These are phyloP conservation scores for Marasmius tenuissimus DNA, from an alignment of 1,284 basidiomycete species.

Conservation along the genomic window DNA sequence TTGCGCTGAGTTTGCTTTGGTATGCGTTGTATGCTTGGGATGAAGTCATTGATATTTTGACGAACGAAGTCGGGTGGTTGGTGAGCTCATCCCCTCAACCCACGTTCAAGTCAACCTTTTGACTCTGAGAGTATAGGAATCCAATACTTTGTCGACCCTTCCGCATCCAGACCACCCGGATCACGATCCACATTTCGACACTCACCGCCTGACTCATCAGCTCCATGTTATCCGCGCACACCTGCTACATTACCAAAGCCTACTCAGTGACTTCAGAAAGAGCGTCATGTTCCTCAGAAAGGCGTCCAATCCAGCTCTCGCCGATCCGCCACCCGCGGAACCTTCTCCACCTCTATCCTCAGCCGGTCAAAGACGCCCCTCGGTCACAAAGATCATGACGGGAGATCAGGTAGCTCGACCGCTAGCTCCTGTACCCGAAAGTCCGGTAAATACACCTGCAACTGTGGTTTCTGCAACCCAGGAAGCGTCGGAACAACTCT, in stretches of 20 bases:
- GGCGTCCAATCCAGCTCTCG: slow-evolving; percentile 44
- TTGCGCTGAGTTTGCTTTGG: slow-evolving; percentile 51
- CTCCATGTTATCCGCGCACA: slow-evolving; percentile 55
- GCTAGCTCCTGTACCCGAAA: background rate
- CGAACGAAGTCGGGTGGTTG: slow-evolving; percentile 42
- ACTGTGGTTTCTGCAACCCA: background rate
- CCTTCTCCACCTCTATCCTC: background rate
- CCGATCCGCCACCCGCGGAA: background rate
- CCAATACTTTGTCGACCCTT: slow-evolving; percentile 31
- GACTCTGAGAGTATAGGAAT: slow-evolving; percentile 34
- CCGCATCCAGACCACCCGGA: slow-evolving; percentile 6
- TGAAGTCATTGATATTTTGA: slow-evolving; percentile 47
- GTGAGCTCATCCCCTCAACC: slow-evolving; percentile 22
- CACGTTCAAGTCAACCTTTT: background rate
- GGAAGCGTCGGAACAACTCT: slow-evolving; percentile 1
- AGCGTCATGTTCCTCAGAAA: slow-evolving; percentile 44
- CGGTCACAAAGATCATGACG: background rate
- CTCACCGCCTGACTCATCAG: slow-evolving; percentile 39
- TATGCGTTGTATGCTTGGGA: slow-evolving; percentile 60
- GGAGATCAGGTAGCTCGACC: background rate
- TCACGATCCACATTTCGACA: slow-evolving; percentile 10
- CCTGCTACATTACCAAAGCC: slow-evolving; percentile 49
- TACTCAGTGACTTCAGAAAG: slow-evolving; percentile 51
- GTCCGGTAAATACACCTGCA: background rate
- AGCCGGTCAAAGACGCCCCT: background rate